phyloP scores from a whole-genome alignment of 305 asterid genomes.

The Ilex paraguariensis region DNA sequence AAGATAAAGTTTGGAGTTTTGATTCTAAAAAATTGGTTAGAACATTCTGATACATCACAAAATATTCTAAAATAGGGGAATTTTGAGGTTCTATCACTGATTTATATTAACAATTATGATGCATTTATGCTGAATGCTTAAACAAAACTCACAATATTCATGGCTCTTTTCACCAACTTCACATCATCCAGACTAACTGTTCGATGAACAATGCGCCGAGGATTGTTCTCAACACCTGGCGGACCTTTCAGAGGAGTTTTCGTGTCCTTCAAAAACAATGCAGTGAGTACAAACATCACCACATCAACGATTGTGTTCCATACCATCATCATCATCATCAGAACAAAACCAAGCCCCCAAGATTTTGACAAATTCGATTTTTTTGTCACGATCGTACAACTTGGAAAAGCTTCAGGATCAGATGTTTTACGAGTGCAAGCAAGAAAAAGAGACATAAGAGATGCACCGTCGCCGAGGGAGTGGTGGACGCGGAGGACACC shows the following conservation, averaged over 20 bases:
- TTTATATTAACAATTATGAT: too few species aligned
- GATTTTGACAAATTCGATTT: neutral
- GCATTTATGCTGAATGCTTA: neutral
- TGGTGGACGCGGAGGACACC: conserved; percentile 31
- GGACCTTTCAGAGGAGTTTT: conserved; percentile 20
- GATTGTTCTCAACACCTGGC: conserved; percentile 6
- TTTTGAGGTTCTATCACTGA: too few species aligned
- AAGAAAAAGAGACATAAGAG: conserved; percentile 30
- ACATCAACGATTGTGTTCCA: conserved; percentile 21
- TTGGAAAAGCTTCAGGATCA: conserved; percentile 17
- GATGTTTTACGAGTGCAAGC: conserved; percentile 35
- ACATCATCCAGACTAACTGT: conserved; percentile 23
- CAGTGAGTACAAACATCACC: conserved; percentile 23
- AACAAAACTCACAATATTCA: conserved; percentile 14
- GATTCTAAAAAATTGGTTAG: too few species aligned
- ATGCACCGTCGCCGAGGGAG: conserved; percentile 35
- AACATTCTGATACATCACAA: too few species aligned
- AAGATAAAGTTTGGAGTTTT: too few species aligned
- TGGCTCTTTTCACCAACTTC: conserved; percentile 22
- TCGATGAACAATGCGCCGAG: conserved; percentile 25
- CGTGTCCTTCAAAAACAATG: conserved; percentile 29
- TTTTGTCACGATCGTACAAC: conserved; percentile 10
- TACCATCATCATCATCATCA: conserved; percentile 10
- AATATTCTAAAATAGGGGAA: too few species aligned
- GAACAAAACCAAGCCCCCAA: neutral